Evolutionary conservation across 306 rosid genomes (phyloP).

Genomic region (Cicer judaicum): DNA sequence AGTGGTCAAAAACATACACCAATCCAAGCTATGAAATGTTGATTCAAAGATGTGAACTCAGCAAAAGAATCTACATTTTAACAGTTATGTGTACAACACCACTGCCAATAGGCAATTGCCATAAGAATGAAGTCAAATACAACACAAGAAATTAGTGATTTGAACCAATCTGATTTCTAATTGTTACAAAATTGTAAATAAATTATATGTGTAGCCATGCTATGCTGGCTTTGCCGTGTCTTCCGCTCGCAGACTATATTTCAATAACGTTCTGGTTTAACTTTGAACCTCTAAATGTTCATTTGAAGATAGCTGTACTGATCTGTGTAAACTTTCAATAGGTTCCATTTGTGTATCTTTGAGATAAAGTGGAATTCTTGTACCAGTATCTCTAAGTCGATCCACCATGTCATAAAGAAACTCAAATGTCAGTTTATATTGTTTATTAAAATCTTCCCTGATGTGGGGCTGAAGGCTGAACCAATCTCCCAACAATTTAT

Average conservation of each 20-base stretch:
- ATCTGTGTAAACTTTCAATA: slow-evolving; percentile 33
- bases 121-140: slow-evolving; percentile 50
- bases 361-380: slow-evolving; percentile 75
- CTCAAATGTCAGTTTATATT: slow-evolving; percentile 76
- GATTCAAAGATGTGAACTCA: slow-evolving; percentile 23
- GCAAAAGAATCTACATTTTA: slow-evolving; percentile 25
- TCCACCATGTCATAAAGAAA: slow-evolving; percentile 79
- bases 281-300: slow-evolving; percentile 38
- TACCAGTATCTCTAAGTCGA: slow-evolving; percentile 71
- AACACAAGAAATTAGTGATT: slow-evolving; percentile 23
- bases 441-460: slow-evolving; percentile 85
- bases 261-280: slow-evolving; percentile 26
- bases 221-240: slow-evolving; percentile 33
- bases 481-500: slow-evolving; percentile 93
- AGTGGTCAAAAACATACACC: background rate
- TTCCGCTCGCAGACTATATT: background rate
- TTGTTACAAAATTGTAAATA: slow-evolving; percentile 44
- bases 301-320: slow-evolving; percentile 17
- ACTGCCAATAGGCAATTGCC: slow-evolving; percentile 41
- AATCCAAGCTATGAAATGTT: slow-evolving; percentile 5
- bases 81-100: slow-evolving; percentile 40
- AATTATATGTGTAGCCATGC: slow-evolving; percentile 15
- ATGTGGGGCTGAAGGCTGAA: slow-evolving; percentile 88
- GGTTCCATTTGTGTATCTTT: slow-evolving; percentile 42
- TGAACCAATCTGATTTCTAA: slow-evolving; percentile 32